Evolutionary conservation across 2,329 filamentous ascomycete genomes (phyloP).

Genomic region (Aureobasidium namibiae): DNA sequence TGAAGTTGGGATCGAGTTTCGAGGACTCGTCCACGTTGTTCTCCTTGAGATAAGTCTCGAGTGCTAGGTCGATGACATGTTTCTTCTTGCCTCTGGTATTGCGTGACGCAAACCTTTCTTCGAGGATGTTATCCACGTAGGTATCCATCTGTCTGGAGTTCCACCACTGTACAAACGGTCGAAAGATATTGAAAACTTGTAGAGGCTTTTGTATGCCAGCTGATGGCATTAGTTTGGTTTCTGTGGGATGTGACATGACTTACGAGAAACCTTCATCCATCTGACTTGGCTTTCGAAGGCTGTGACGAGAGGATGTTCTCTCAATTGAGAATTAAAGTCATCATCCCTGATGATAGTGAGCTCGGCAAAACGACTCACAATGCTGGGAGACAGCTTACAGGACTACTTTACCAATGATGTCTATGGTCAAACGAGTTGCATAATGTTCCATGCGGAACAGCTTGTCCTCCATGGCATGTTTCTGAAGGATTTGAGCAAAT

Average conservation of each 20-base stretch:
- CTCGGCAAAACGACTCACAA: too few relatives aligned
- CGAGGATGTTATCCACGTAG: slow-evolving; percentile 27
- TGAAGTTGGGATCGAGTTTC: slow-evolving; percentile 30
- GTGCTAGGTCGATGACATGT: slow-evolving; percentile 29
- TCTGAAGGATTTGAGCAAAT: slow-evolving; percentile 28
- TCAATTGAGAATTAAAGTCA: slow-evolving; percentile 29
- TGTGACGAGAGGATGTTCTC: slow-evolving; percentile 28
- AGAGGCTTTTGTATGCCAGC: slow-evolving; percentile 29
- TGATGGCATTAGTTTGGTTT: slow-evolving; percentile 9
- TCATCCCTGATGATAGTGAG: slow-evolving; percentile 21
- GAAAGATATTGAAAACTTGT: slow-evolving; percentile 30
- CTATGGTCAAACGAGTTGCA: slow-evolving; percentile 33
- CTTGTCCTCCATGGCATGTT: slow-evolving; percentile 27
- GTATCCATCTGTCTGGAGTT: slow-evolving; percentile 30
- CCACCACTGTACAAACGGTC: slow-evolving; percentile 26
- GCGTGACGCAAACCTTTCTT: slow-evolving; percentile 29
- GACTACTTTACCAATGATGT: slow-evolving; percentile 35
- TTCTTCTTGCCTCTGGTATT: slow-evolving; percentile 25
- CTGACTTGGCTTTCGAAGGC: slow-evolving; percentile 28
- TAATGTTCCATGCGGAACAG: slow-evolving; percentile 34
- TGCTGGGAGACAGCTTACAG: slow-evolving; percentile 16
- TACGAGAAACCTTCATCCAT: slow-evolving; percentile 22
- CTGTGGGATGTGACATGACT: neutral
- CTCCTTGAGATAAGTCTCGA: slow-evolving; percentile 32
- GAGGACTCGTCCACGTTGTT: slow-evolving; percentile 17